Conservation (phyloP, 2,329 filamentous ascomycete genomes). For the Aspergillus uvarum region DNA sequence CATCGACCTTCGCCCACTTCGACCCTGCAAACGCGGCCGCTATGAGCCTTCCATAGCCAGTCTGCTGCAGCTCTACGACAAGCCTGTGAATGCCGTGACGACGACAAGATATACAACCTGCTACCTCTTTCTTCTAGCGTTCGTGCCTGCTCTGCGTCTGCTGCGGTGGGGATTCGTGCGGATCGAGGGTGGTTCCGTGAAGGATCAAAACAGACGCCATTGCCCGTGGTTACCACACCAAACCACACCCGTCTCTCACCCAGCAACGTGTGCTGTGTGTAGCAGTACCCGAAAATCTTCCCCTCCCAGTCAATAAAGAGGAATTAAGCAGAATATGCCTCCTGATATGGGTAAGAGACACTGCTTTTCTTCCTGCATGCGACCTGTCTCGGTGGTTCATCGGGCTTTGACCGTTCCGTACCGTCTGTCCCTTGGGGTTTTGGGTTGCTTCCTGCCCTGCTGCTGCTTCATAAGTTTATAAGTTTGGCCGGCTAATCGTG, state of each 20-base stretch:
- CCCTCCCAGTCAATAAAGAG: slow-evolving; percentile 6
- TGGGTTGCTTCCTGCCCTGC: slow-evolving; percentile 2
- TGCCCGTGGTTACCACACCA: slow-evolving; percentile 29
- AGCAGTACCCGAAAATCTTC: slow-evolving; percentile 14
- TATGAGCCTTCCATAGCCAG: slow-evolving; percentile 24
- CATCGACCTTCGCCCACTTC: slow-evolving; percentile 20
- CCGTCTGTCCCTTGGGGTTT: background rate
- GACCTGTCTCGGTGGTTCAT: background rate
- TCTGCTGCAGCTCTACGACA: slow-evolving; percentile 11
- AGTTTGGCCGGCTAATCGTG: slow-evolving; percentile 14
- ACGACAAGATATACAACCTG: background rate
- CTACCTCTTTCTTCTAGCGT: background rate
- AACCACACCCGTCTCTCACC: slow-evolving; percentile 15
- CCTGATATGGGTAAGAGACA: slow-evolving; percentile 34
- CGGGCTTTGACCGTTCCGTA: background rate
- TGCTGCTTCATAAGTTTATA: slow-evolving; percentile 7
- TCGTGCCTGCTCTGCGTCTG: slow-evolving; percentile 2
- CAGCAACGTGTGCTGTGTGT: slow-evolving; percentile 20
- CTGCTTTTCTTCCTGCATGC: slow-evolving; percentile 16
- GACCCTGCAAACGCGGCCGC: slow-evolving; percentile 20
- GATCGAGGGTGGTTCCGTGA: slow-evolving; percentile 24
- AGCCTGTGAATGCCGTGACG: slow-evolving; percentile 14
- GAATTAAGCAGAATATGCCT: slow-evolving; percentile 25
- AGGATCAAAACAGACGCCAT: slow-evolving; percentile 32
- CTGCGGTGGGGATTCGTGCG: slow-evolving; percentile 18